Percentiles rank a stretch among this genome's conserved stretches.
Conservation (phyloP, 768 basidiomycete species). For the Baorangia bicolor region DNA sequence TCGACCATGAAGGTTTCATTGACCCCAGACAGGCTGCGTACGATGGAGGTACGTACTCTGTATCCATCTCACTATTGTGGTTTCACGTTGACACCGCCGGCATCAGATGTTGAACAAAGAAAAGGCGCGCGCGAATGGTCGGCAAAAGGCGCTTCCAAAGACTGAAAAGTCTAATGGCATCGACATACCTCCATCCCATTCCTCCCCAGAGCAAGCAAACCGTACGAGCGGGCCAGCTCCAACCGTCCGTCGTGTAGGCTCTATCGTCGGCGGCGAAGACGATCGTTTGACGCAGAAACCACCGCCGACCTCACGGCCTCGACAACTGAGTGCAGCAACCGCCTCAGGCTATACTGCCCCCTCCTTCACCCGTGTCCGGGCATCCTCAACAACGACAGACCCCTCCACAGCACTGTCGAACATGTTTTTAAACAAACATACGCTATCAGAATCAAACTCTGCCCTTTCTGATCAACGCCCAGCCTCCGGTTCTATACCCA, state of each 20-base stretch:
- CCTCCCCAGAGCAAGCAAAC: conserved; percentile 25
- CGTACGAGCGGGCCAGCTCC: conserved; percentile 38
- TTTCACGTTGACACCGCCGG: conserved; percentile 6
- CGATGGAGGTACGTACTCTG: conserved; percentile 76
- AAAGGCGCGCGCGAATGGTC: conserved; percentile 43
- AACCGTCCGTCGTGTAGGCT: conserved; percentile 56
- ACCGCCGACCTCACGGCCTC: conserved; percentile 40
- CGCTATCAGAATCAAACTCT: conserved; percentile 30
- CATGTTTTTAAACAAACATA: conserved; percentile 26
- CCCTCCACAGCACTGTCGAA: conserved; percentile 13
- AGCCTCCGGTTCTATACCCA: conserved; percentile 21
- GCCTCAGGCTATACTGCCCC: conserved; percentile 34
- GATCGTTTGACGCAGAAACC: conserved; percentile 28
- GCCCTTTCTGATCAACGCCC: conserved; percentile 28
- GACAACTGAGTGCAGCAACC: conserved; percentile 47
- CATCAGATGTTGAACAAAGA: conserved; percentile 72
- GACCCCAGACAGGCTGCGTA: conserved; percentile 90
- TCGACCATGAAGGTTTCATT: conserved; percentile 94
- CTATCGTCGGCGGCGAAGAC: conserved; percentile 65
- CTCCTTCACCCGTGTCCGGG: conserved; percentile 25
- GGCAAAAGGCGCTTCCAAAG: conserved; percentile 22
- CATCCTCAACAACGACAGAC: conserved; percentile 37
- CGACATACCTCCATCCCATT: conserved; percentile 12
- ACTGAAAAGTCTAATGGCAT: conserved; percentile 25
- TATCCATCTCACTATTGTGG: conserved; percentile 17